Evolutionary conservation across 2,329 filamentous ascomycete genomes (phyloP), one percentile per base, ranked within the genome.

Genomic region (Teratosphaeria viscida): DNA sequence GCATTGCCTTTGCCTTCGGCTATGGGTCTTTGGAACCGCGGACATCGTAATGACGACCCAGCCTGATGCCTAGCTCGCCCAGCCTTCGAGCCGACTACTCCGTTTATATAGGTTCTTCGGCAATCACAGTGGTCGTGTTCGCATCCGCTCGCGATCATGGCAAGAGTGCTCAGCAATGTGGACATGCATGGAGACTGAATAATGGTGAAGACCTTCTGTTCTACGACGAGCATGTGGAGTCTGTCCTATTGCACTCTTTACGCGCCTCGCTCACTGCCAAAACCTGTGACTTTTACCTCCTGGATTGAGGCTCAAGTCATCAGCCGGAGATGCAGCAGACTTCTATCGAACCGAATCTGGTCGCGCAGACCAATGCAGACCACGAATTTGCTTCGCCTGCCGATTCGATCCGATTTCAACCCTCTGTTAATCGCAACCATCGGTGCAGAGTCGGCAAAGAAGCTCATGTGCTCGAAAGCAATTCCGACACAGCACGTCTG

Each of bases 401-500:
- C 7, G 3, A 32, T 5, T 32, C 29, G 23, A 23, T 2, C 29
- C 29, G 7, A 7, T 3, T 3, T 32, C 29, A 39, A 23, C 23
- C 23, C 12, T 39, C 37, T 39, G 37, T 39, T 39, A 7, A 32
- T 32, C 29, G 29, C 29, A 7, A 32, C 29, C n/a, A 10, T 23
- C 5, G 10, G 6, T 19, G 43, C 16, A 49, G 5, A 58, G n/a
- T n/a, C 37, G n/a, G 43, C 37, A 5, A n/a, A 29, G 35, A 35
- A 37, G 34, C 39, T 19, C 56, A 23, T 49, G 16, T 16, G 4
- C 3, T 55, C 34, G 62, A 63, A 55, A 61, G 58, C 39, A 59
- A 66, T 26, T 60, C 62, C 27, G 56, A 63, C 49, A 35, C 57
- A 39, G 57, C 75, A 3, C 76, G 78, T 57, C 74, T 88, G 54